These are phyloP conservation scores for Chamaecrista fasciculata DNA, from an alignment of 306 rosid genomes.

Conservation along the genomic window DNA sequence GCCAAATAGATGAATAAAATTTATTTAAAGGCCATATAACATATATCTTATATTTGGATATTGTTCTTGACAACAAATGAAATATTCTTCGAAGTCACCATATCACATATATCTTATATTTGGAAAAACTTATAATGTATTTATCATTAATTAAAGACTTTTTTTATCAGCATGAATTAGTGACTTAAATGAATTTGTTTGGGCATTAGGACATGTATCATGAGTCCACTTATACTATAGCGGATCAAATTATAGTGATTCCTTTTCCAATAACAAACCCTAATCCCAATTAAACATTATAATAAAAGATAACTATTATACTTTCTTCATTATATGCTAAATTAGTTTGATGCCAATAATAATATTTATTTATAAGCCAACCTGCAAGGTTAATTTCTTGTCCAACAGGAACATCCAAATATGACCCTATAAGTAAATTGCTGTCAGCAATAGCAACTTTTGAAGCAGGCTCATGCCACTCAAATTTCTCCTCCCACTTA, in stretches of 20 bases:
- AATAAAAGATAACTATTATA: background rate
- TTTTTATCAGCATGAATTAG: too few species aligned
- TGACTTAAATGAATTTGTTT: background rate
- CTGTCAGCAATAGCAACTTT: constrained; percentile 54
- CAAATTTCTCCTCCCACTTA: constrained; percentile 85
- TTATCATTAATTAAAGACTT: background rate
- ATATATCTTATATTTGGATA: too few species aligned
- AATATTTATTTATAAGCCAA: constrained; percentile 36
- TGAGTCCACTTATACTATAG: background rate
- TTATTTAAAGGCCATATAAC: too few species aligned
- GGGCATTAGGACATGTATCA: background rate
- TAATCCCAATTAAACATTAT: background rate
- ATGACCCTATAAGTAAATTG: constrained; percentile 70
- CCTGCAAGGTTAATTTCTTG: constrained; percentile 86
- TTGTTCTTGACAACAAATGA: background rate
- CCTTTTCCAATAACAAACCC: background rate
- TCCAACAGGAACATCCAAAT: constrained; percentile 87
- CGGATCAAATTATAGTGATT: background rate
- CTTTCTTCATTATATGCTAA: background rate
- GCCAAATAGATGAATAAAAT: too few species aligned
- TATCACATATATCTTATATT: background rate
- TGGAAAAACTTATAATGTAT: too few species aligned
- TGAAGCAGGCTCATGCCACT: constrained; percentile 51
- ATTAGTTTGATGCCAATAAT: background rate
- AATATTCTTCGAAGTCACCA: background rate